Evolutionary conservation across 768 basidiomycete species (phyloP), one percentile per base, ranked within the genome.

Genomic region (Rhizopogon sp.): DNA sequence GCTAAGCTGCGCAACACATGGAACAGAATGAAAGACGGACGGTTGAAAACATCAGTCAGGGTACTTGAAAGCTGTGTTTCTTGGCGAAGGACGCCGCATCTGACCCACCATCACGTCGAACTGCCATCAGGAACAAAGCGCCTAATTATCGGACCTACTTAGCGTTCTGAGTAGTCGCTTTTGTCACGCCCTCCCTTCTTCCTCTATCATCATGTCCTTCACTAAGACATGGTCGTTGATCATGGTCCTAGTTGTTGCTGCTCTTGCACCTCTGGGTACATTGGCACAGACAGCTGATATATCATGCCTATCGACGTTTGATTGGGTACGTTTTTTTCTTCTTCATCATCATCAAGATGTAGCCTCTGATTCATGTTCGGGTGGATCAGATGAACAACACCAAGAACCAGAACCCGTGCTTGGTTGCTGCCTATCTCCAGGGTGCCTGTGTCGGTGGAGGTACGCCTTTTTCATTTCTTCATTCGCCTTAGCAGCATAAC

Each of bases 351-450:
- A 17, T 22, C 22, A 52, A 33, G 43, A 40, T 51, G 49, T 14
- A 11, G 11, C 16, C n/a, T 58, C 40, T 58, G 13, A 11, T 41
- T 16, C 42, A 20, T 54, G 44, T 35, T 22, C 20, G 45, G 45
- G 17, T 28, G 6, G 14, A 50, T 31, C 13, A 69, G 68, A 68
- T 71, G 68, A 11, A 47, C 46, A 83, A 83, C 54, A 78, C 77
- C 22, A 70, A 72, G 49, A 64, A 65, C 43, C 74, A 81, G 56
- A 77, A 66, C n/a, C 78, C 80, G 20, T 82, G 80, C 58, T 44
- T 71, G 14, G 65, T 82, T 20, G 66, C 78, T 13, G 73, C 79
- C 2, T 74, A 72, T 40, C 63, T 81, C 1, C 61, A 77, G 39
- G 69, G 75, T 20, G 70, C 71, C 0, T 82, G 80, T 46, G 72